Evolutionary conservation across 495 filamentous ascomycete species (phyloP), one percentile per base, ranked within the genome.

Genomic region (Hypoxylon crocopeplum): DNA sequence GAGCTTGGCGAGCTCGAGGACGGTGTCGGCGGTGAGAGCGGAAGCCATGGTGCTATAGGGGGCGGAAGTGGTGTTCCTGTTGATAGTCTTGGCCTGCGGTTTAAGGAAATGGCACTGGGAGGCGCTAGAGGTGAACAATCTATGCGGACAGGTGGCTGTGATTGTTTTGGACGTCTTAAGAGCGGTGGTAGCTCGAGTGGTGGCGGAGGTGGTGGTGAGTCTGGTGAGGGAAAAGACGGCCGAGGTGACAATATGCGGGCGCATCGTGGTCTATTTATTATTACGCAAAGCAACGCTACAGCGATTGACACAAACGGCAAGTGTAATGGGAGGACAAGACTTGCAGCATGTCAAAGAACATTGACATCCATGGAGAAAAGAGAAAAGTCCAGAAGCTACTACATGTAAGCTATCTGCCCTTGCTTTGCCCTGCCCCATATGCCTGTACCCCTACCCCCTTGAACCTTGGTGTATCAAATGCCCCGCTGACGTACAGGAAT

Each of bases 1-100:
- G 62, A 62, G 47, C 71, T 79, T 76, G 74, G 86, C 42, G 57
- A 79, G 73, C 7, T 79, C 71, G 60, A 87, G 69, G 75, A 86
- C 74, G 15, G 72, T 13, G 38, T 75, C 69, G 58, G 75, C 49
- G 27, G 48, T 63, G 56, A 48, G 34, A 17, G 65, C 45, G 62
- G 52, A 30, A 34, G 71, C 36, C 70, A 74, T 63, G 33, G 52
- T 50, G 54, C 52, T 66, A n/a, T 45, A 56, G 46, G 56, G 30
- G 20, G 39, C 51, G 16, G 45, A 56, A 16, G 34, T 37, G 16
- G 40, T 56, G 55, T 21, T 15, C 33, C 44, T 38, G 19, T 47
- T 51, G 22, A 33, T 48, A 44, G 49, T 59, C 42, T 57, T 59
- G 33, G 52, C 17, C 22, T 56, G 51, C 1, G 48, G 20, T 15